Percentiles rank a stretch among this genome's conserved stretches.
Evolutionary conservation across 345 rosid species (phyloP).

Genomic region (Ceriops decandra): DNA sequence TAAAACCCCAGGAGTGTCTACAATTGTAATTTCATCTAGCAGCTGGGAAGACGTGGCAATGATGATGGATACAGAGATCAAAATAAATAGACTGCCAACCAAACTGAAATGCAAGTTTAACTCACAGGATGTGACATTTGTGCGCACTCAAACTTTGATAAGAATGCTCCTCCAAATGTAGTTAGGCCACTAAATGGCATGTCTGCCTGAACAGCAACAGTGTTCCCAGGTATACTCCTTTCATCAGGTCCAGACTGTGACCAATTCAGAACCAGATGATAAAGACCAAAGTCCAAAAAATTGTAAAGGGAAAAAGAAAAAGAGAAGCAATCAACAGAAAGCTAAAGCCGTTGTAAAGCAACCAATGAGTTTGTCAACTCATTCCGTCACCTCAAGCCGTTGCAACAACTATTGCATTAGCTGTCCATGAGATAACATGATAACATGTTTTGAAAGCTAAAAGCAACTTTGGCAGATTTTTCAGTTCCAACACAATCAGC

Average conservation of each 20-base stretch:
- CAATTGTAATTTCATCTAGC: slow-evolving; percentile 27
- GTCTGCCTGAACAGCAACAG: slow-evolving; percentile 35
- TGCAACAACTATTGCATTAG: no score
- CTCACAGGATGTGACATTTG: slow-evolving; percentile 34
- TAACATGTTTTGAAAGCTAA: no score
- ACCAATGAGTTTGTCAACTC: no score
- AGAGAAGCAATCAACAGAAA: no score
- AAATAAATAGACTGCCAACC: no score
- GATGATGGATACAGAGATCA: background rate
- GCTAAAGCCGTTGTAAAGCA: no score
- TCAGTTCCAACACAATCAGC: no score
- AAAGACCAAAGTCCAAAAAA: background rate
- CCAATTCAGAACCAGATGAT: background rate
- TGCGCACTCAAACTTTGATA: slow-evolving; percentile 30
- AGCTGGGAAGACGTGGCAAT: slow-evolving; percentile 11
- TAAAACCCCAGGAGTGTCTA: slow-evolving; percentile 29
- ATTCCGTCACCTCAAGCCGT: no score
- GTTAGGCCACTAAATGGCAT: slow-evolving; percentile 29
- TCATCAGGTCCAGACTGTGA: slow-evolving; percentile 29
- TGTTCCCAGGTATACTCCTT: slow-evolving; percentile 42
- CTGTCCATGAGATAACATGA: no score
- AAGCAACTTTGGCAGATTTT: no score
- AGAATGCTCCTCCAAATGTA: slow-evolving; percentile 27
- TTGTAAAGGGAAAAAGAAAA: no score
- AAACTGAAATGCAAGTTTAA: background rate